Evolutionary conservation across 1,284 basidiomycete species (phyloP), one percentile per base, ranked within the genome.

Genomic region (Microbotryum silenes-acaulis): DNA sequence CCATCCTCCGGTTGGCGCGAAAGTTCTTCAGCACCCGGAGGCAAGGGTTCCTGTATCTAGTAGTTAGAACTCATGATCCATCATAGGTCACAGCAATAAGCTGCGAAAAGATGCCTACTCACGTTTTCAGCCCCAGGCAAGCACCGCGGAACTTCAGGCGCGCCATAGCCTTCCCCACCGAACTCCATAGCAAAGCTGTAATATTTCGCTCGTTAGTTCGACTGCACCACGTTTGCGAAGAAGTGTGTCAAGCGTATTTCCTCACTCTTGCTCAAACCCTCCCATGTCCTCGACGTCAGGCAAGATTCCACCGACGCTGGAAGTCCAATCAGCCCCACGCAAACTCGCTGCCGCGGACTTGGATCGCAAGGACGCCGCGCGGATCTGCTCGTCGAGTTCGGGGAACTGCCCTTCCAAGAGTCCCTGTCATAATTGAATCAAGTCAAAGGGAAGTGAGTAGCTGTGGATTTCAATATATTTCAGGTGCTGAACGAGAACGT

Each of bases 381-480:
- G 58, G 5, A 67, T 47, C 3, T 52, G 53, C 4, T 54, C 64
- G 46, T 65, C 66, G 27, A 68, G 59, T 31, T 68, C 66, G 1
- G 63, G 61, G 4, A 20, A 47, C 12, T 58, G 27, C 20, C 66
- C 66, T 5, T 61, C 51, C 29, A 68, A 59, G 8, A 68, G n/a
- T 4, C 66, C 66, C 66, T 68, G 48, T 8, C 3, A 2, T 5
- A 14, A 37, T 45, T 56, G 20, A 42, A 6, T 31, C 8, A 54
- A 18, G n/a, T 9, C 20, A 42, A 12, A 1, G 21, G 31, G 2
- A 10, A 31, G 31, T 54, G 33, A 7, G 8, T 14, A 51, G 31
- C n/a, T 16, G 33, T 31, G 21, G 10, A 60, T 47, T 12, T 7
- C 46, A 12, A 33, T 18, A 25, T 7, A 7, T 2, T 21, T 5